Evolutionary conservation across 192 early-diverging fungal genomes (phyloP), one percentile per base, ranked within the genome.

Genomic region (Hyaloraphidium curvatum): DNA sequence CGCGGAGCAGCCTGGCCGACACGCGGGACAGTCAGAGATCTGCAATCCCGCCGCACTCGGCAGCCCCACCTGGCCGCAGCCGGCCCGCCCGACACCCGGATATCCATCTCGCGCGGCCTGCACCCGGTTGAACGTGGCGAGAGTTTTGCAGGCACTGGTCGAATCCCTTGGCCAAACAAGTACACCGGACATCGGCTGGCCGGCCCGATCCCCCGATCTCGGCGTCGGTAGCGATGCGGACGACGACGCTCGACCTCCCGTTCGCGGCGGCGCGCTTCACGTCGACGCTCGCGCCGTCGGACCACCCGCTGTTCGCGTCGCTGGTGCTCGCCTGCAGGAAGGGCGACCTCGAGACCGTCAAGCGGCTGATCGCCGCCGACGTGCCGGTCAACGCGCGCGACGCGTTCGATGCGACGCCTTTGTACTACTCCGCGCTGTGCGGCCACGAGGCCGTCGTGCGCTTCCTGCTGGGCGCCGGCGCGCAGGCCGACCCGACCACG

Each of bases 361-460:
- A 67, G 22, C 39, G 61, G 26, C 52, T 68, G 25, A 50, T 61
- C 27, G 62, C 53, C 33, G 53, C 55, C 43, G 57, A 57, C 3
- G 69, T 64, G 2, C 66, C 66, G 16, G 58, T 76, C 31, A 75
- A 76, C 57, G 9, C 30, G 4, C 63, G 64, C 9, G 73, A 75
- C 53, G 28, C 53, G 9, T 74, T 71, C 71, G 66, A 75, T 50
- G 63, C 61, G 19, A 58, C 55, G 21, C 69, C 59, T 2, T 53
- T 75, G 21, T 75, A 70, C 51, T 70, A 62, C 30, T 19, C 41
- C 50, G 55, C 69, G 41, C 57, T 75, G 21, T 72, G 70, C 55
- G 71, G 70, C 0, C 60, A 70, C 50, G 56, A 53, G 33, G 55
- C 55, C 21, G 57, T 75, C 30, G 66, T 62, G 2, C 40, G 41